Conservation (phyloP, 306 rosid genomes). For the Dryas octopetala region DNA sequence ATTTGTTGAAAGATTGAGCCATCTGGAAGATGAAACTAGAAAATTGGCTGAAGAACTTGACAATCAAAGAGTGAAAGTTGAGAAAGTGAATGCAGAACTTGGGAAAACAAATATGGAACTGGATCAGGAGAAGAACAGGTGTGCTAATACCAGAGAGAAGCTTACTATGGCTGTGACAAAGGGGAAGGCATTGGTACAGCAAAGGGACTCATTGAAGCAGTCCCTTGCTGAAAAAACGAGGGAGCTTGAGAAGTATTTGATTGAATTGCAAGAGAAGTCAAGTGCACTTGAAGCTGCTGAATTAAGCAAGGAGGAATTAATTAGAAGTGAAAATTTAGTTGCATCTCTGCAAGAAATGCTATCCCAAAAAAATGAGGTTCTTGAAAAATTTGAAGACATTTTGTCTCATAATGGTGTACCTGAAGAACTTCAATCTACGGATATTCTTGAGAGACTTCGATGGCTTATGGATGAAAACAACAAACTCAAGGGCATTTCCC, state of each 20-base stretch:
- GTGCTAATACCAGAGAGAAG: conserved; percentile 76
- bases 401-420: conserved; percentile 50
- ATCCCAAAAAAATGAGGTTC: conserved; percentile 42
- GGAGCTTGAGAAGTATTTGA: conserved; percentile 65
- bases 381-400: conserved; percentile 59
- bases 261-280: conserved; percentile 72
- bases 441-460: conserved; percentile 60
- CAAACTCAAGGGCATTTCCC: conserved; percentile 48
- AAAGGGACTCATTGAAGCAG: conserved; percentile 76
- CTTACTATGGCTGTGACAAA: conserved; percentile 93
- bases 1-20: conserved; percentile 46
- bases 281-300: conserved; percentile 74
- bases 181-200: conserved; percentile 95
- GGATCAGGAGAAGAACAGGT: conserved; percentile 80
- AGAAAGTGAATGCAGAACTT: conserved; percentile 51
- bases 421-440: conserved; percentile 49
- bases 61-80: conserved; percentile 46
- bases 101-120: conserved; percentile 58
- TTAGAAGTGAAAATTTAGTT: conserved; percentile 50
- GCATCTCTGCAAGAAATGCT: conserved; percentile 64
- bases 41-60: conserved; percentile 64
- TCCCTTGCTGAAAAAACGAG: conserved; percentile 60
- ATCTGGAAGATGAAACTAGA: conserved; percentile 61
- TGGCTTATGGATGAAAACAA: conserved; percentile 71
- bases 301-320: conserved; percentile 56